phyloP scores from a whole-genome alignment of 2,329 filamentous ascomycete species.

The Fusarium veterinarium region DNA sequence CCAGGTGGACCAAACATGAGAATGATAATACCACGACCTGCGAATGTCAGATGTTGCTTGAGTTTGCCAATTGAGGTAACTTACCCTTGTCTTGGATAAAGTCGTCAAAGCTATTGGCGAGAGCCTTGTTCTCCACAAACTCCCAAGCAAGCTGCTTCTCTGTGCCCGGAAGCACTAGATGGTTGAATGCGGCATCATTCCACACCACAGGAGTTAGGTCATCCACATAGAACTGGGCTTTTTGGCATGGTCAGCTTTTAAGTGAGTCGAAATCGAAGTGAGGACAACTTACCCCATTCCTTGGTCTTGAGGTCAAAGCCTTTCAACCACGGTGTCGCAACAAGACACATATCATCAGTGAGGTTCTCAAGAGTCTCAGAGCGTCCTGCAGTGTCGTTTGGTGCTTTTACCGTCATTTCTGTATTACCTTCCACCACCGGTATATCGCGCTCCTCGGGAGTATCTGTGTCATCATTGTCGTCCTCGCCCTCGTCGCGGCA shows the following conservation, averaged over 20 bases:
- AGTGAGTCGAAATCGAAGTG: neutral
- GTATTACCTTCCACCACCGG: neutral
- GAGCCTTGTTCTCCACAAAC: conserved; percentile 52
- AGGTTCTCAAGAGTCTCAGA: conserved; percentile 44
- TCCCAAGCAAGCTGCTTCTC: conserved; percentile 54
- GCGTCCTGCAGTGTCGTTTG: conserved; percentile 4
- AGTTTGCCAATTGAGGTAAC: accelerated
- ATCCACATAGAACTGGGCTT: conserved; percentile 1
- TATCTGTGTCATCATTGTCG: neutral
- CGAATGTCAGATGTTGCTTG: neutral
- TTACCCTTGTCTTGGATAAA: conserved; percentile 50
- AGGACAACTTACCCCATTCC: conserved; percentile 13
- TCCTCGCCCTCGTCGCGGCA: accelerated
- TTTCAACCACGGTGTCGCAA: conserved; percentile 52
- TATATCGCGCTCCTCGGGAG: too few species aligned
- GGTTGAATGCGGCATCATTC: conserved; percentile 52
- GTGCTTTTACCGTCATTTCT: neutral
- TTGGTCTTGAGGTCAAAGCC: conserved; percentile 53
- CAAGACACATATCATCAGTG: conserved; percentile 50
- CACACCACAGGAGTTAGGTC: conserved; percentile 33
- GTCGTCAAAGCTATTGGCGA: conserved; percentile 48
- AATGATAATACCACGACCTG: conserved; percentile 56
- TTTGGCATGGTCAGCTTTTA: neutral
- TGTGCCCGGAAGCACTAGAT: conserved; percentile 50
- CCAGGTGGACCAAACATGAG: conserved; percentile 59